Base-by-base conservation (phyloP, 176 grass and related monocot species). In the Eleusine coracana region DNA sequence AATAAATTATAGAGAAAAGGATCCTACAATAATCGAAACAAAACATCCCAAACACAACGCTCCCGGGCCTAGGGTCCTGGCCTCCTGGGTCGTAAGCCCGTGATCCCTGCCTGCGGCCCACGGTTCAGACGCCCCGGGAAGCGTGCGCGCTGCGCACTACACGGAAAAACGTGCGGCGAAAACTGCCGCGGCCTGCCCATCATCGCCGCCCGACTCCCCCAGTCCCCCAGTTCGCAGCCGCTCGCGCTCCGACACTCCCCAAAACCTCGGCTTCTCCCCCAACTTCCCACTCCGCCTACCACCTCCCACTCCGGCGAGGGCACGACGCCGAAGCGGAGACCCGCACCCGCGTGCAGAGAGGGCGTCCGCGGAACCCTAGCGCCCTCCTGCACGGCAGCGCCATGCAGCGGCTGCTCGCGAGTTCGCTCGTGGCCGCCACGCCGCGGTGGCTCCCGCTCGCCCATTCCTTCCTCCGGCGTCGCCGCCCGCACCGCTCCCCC, bases 321-420 rank as follows among this genome's bases (percentile, higher is more conserved):
- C 66, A 29, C 82, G 29, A 17, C 78, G 78, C 18, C 81, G 37
- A 65, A 52, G 61, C 80, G 28, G 23, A 23, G 14, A 16, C 21
- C 6, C 28, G 25, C 59, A 1, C 23, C 45, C 10, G 9, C 74
- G 18, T 3, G 15, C 54, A 7, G 58, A 34, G 82, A 65, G 66
- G 59, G 61, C 37, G 27, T 49, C 51, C 28, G 37, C 21, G 29
- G 71, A 88, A 80, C 88, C 37, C 70, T 65, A 84, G 37, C n/a
- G 45, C 5, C 62, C 29, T 5, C 74, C 31, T 11, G 46, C 31
- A 40, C 56, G 17, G 36, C 42, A 49, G n/a, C 81, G 85, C 50
- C 25, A 98, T 98, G 92, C 96, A 92, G 42, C 96, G 96, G n/a
- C 62, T 88, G 39, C 78, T 95, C 10, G 74, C 83, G 61, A 80